A percentile compares a stretch with the other conserved stretches of the same genome.
Conservation (phyloP, 2,329 filamentous ascomycete species). For the Diaporthe destruens region DNA sequence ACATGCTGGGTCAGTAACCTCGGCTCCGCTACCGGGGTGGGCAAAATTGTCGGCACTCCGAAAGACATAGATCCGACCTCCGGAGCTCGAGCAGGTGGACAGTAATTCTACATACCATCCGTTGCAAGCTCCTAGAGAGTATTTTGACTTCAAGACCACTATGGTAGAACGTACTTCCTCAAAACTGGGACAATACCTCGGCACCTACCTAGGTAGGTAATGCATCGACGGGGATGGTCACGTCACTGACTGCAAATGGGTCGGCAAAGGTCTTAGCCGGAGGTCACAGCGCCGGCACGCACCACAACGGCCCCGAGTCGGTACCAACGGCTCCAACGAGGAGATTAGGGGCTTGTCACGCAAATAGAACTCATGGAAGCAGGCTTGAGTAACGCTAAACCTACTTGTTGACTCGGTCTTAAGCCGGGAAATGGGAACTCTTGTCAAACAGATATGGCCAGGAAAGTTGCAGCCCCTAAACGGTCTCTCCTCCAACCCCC, state of each 20-base stretch:
- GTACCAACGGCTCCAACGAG: background rate
- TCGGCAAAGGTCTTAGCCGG: conserved; percentile 17
- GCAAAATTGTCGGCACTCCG: background rate
- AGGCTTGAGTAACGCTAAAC: background rate
- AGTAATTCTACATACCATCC: conserved; percentile 1
- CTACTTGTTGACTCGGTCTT: background rate
- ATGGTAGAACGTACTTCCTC: background rate
- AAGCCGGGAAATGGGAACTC: background rate
- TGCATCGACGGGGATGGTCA: no score
- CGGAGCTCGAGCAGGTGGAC: background rate
- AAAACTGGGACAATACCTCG: no score
- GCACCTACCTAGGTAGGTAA: no score
- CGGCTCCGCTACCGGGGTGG: background rate
- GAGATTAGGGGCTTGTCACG: background rate
- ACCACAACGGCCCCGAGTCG: background rate
- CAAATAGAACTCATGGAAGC: no score
- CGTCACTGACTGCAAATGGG: background rate
- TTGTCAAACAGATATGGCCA: background rate
- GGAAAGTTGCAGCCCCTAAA: background rate
- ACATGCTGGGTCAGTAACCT: background rate
- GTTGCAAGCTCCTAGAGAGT: background rate
- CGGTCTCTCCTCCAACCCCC: background rate
- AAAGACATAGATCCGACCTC: background rate
- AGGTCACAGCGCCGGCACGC: background rate
- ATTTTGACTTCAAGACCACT: background rate